Percentiles rank a stretch among this genome's conserved stretches.
phyloP scores from a whole-genome alignment of 2,329 filamentous ascomycete species.

The Drechslerella dactyloides region DNA sequence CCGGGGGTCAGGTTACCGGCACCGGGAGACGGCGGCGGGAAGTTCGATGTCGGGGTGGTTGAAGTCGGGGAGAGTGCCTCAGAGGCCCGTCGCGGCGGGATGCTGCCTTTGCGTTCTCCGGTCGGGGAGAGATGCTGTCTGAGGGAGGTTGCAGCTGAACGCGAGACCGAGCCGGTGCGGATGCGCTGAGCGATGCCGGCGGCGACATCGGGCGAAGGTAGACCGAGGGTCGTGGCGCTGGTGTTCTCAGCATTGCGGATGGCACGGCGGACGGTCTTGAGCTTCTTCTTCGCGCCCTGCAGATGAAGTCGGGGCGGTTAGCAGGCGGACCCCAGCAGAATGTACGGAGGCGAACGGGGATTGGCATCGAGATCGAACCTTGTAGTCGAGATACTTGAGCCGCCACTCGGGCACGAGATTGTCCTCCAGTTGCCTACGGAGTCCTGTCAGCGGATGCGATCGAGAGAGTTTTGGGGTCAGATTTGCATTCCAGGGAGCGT shows the following conservation, averaged over 20 bases:
- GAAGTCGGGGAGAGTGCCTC: conserved; percentile 1
- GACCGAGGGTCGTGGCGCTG: conserved; percentile 57
- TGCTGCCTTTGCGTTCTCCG: background rate
- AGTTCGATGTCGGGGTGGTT: conserved; percentile 11
- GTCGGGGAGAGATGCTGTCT: conserved; percentile 38
- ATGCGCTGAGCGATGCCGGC: conserved; percentile 31
- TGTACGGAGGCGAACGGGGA: conserved; percentile 16
- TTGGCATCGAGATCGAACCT: conserved; percentile 64
- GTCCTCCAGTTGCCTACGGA: conserved; percentile 79
- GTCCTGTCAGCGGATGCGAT: conserved; percentile 61
- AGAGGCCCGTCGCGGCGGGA: conserved; percentile 4
- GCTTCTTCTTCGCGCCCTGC: conserved; percentile 81
- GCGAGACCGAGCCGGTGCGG: conserved; percentile 22
- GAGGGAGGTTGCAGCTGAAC: conserved; percentile 26
- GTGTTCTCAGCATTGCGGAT: conserved; percentile 67
- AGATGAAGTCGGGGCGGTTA: conserved; percentile 47
- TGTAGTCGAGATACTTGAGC: conserved; percentile 93
- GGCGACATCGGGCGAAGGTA: conserved; percentile 28
- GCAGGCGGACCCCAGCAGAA: conserved; percentile 34
- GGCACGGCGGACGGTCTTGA: conserved; percentile 80
- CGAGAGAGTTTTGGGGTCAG: no score
- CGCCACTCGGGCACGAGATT: conserved; percentile 94
- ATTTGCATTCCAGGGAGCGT: no score
- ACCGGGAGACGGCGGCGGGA: conserved; percentile 9
- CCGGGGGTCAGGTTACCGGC: conserved; percentile 16